Conservation (phyloP, 78 protist species). For the Protostelium mycophagum region DNA sequence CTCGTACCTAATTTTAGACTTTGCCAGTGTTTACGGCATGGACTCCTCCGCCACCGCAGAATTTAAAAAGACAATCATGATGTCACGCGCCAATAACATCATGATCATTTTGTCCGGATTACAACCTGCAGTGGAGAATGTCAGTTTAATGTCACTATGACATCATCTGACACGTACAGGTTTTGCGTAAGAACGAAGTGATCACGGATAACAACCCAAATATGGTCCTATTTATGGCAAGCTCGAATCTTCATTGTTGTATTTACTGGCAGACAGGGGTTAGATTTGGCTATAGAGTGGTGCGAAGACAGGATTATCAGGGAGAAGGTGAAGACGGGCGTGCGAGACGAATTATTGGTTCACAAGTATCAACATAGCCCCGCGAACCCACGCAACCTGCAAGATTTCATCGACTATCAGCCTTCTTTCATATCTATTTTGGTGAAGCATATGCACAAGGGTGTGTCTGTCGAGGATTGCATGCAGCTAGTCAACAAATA, state of each 20-base stretch:
- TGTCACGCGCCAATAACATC: neutral
- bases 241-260: neutral
- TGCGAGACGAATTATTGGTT: neutral
- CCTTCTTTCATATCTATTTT: neutral
- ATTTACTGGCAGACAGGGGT: too few species aligned
- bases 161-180: too few species aligned
- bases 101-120: neutral
- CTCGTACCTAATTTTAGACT: neutral
- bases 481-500: neutral
- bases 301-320: neutral
- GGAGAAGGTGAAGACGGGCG: neutral
- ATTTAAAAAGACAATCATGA: neutral
- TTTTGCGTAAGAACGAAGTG: neutral
- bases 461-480: neutral
- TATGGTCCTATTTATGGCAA: neutral
- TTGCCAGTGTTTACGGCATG: neutral
- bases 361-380: too few species aligned
- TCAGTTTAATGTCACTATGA: too few species aligned
- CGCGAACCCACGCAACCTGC: too few species aligned
- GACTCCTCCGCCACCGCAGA: neutral
- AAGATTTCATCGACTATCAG: neutral
- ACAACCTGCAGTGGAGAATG: neutral
- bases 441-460: neutral
- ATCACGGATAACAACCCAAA: neutral
- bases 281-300: neutral